These are phyloP conservation scores for Fraxinus cuspidata DNA, from an alignment of 257 asterid species.

Conservation along the genomic window DNA sequence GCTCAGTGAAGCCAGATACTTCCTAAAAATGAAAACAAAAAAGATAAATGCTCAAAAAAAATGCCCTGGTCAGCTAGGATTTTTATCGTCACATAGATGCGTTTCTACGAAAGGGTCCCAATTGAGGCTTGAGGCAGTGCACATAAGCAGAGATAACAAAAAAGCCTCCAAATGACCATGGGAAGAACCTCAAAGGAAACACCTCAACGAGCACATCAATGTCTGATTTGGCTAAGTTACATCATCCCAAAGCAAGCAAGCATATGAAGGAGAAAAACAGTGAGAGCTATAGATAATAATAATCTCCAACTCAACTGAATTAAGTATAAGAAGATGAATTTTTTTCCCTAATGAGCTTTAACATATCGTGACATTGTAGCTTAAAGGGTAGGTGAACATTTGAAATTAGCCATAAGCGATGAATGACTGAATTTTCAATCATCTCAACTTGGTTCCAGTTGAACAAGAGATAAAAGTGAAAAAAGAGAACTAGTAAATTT, in stretches of 20 bases:
- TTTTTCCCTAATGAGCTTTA: not conserved
- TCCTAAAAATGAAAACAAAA: not conserved
- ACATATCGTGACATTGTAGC: not conserved
- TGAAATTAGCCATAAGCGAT: not conserved
- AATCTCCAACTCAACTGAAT: not conserved
- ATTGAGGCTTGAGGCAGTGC: slow-evolving; percentile 26
- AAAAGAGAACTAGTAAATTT: too few relatives aligned
- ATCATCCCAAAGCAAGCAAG: slow-evolving; percentile 44
- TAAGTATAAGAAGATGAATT: not conserved
- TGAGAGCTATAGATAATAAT: not conserved
- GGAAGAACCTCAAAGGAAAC: slow-evolving; percentile 19
- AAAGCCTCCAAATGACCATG: slow-evolving; percentile 26
- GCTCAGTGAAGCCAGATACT: not conserved
- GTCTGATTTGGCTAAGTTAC: slow-evolving; percentile 59
- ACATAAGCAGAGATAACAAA: slow-evolving; percentile 22
- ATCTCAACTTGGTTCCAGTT: not conserved
- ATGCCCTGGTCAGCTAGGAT: slow-evolving; percentile 36
- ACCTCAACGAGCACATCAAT: slow-evolving; percentile 41
- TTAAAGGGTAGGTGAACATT: not conserved
- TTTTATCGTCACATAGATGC: slow-evolving; percentile 34
- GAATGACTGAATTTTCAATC: not conserved
- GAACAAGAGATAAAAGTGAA: not conserved
- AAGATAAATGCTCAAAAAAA: not conserved
- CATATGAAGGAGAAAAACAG: not conserved
- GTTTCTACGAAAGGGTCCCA: slow-evolving; percentile 40